Evolutionary conservation across 2,329 filamentous ascomycete genomes (phyloP), one percentile per base, ranked within the genome.

Genomic region (Cladorrhinum sp.): DNA sequence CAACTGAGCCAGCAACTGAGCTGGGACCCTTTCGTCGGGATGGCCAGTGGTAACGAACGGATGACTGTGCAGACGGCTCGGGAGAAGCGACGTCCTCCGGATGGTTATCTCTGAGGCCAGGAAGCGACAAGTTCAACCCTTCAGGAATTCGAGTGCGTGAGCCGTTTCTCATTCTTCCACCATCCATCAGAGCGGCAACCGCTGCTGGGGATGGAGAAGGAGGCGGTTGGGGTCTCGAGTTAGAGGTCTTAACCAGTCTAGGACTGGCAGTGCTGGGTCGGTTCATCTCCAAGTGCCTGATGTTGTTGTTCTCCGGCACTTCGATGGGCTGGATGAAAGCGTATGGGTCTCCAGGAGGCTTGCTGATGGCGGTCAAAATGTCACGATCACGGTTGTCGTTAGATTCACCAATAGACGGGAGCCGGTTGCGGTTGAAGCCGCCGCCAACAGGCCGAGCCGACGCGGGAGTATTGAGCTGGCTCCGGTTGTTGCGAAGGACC

Each of bases 111-210:
- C 83, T 79, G 52, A 85, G 73, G 2, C 84, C 78, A 45, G 86
- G 82, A 24, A 92, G 81, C 54, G 88, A 85, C 23, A 97, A 78
- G 18, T 80, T 76, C 8, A 85, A 71, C 0, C 89, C 90, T 57
- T 86, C 83, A 1, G 91, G 91, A 64, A 93, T 96, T 22, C 91
- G 85, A 67, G 89, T 89, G 16, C 89, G 85, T 7, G 92, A 92
- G 12, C 88, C 86, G 64, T 89, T 90, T 25, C 88, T 83, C 27
- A 81, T 83, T 48, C 78, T 78, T 20, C 83, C 78, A 6, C 85
- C 78, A 57, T 87, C 83, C 74, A 88, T 85, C 53, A 87, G 73
- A 9, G 79, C 78, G 1, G 83, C 81, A 61, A 91, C 86, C 58
- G 83, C 83, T 54, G 85, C 88, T 22, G 82, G 85, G 8, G 81